Conservation (phyloP, 768 basidiomycete genomes). For the Megacollybia marginata region DNA sequence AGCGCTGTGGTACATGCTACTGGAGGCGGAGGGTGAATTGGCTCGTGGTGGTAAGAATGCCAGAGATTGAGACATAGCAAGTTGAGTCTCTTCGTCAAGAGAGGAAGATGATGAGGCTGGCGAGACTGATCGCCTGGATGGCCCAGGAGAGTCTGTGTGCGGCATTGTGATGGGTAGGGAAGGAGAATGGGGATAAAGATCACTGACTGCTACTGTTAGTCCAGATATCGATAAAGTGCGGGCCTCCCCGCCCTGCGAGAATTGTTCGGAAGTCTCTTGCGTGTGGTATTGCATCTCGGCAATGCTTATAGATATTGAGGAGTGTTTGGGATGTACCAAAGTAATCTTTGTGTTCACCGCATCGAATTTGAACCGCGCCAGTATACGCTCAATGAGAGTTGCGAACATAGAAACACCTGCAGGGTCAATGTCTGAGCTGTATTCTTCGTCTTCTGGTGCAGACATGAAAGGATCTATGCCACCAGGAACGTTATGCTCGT, state of each 20-base stretch:
- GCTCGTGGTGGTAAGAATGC: conserved; percentile 47
- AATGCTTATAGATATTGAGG: conserved; percentile 54
- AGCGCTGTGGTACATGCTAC: conserved; percentile 78
- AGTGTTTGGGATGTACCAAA: conserved; percentile 55
- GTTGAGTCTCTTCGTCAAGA: conserved; percentile 56
- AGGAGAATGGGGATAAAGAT: conserved; percentile 24
- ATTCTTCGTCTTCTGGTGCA: conserved; percentile 31
- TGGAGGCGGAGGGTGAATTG: conserved; percentile 39
- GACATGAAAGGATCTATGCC: conserved; percentile 52
- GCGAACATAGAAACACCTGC: conserved; percentile 78
- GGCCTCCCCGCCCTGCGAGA: conserved; percentile 17
- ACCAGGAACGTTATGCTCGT: conserved; percentile 56
- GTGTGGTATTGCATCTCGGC: conserved; percentile 54
- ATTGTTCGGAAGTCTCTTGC: conserved; percentile 16
- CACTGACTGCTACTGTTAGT: conserved; percentile 42
- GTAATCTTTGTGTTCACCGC: conserved; percentile 62
- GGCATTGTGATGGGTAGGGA: not conserved
- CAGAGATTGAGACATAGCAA: conserved; percentile 72
- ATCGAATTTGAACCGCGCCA: conserved; percentile 74
- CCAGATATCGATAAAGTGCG: conserved; percentile 54
- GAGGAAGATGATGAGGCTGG: conserved; percentile 50
- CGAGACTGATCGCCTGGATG: conserved; percentile 23
- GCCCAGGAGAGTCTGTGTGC: not conserved
- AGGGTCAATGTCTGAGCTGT: conserved; percentile 46
- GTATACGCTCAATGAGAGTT: conserved; percentile 68